phyloP scores from a whole-genome alignment of 2,329 filamentous ascomycete genomes.

The Colletotrichum musae region DNA sequence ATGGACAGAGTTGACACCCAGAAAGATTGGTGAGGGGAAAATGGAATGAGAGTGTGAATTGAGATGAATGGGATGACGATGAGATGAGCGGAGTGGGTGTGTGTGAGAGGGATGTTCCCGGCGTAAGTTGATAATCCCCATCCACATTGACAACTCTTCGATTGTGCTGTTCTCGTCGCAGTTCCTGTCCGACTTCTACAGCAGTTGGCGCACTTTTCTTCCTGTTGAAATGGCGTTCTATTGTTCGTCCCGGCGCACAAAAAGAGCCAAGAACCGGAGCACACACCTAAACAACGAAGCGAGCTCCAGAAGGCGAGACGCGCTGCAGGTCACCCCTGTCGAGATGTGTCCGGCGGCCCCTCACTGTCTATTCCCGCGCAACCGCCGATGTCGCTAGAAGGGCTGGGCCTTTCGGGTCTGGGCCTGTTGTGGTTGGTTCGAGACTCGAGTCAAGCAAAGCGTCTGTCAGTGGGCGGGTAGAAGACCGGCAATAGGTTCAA shows the following conservation, averaged over 20 bases:
- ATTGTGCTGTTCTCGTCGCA: no score
- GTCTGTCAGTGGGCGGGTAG: no score
- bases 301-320: conserved; percentile 29
- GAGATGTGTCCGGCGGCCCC: conserved; percentile 23
- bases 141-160: no score
- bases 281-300: neutral
- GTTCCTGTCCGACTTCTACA: no score
- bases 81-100: neutral
- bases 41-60: conserved; percentile 7
- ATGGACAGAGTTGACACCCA: conserved; percentile 16
- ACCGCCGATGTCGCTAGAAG: conserved; percentile 37
- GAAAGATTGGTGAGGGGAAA: conserved; percentile 5
- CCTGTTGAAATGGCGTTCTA: neutral
- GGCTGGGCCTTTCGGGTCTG: neutral
- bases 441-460: no score
- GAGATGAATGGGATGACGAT: conserved; percentile 14
- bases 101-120: conserved; percentile 8
- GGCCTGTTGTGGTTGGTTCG: no score
- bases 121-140: conserved; percentile 10
- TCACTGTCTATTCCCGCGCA: conserved; percentile 32
- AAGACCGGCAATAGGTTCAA: no score
- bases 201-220: neutral
- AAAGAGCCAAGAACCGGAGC: conserved; percentile 7
- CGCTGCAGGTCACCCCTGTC: conserved; percentile 22
- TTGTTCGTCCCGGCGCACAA: conserved; percentile 1